A percentile compares a stretch with the other conserved stretches of the same genome.
phyloP scores from a whole-genome alignment of 2,329 filamentous ascomycete species.

The Microsporum ferrugineum region DNA sequence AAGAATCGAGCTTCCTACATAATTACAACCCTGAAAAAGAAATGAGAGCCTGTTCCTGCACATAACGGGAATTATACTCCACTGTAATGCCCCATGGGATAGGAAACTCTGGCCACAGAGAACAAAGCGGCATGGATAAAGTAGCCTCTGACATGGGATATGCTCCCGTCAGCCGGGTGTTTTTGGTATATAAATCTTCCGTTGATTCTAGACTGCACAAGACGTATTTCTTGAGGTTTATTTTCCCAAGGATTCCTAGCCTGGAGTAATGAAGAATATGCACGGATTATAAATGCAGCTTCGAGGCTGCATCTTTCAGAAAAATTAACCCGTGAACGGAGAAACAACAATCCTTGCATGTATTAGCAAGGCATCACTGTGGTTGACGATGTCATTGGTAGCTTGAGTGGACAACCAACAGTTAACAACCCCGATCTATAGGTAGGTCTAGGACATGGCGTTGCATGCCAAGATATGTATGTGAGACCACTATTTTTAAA shows the following conservation, averaged over 20 bases:
- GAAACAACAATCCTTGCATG: background rate
- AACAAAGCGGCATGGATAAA: background rate
- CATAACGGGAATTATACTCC: conserved; percentile 2
- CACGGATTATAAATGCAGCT: background rate
- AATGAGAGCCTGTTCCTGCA: conserved; percentile 7
- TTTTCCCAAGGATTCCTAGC: background rate
- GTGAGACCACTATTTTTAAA: background rate
- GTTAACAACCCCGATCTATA: background rate
- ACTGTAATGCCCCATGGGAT: background rate
- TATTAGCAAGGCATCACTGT: background rate
- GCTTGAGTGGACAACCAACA: background rate
- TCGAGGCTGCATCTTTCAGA: background rate
- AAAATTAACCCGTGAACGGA: background rate
- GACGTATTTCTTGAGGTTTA: background rate
- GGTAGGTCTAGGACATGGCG: background rate
- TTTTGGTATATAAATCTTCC: background rate
- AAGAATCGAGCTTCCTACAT: background rate
- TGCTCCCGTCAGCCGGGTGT: background rate
- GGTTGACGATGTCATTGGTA: background rate
- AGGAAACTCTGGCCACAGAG: conserved; percentile 1
- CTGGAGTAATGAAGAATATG: background rate
- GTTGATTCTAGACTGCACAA: background rate
- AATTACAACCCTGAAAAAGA: conserved; percentile 4
- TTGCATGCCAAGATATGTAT: conserved; percentile 4
- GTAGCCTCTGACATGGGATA: background rate